Evolutionary conservation across 345 rosid genomes (phyloP).

Genomic region (Heritiera fomes): DNA sequence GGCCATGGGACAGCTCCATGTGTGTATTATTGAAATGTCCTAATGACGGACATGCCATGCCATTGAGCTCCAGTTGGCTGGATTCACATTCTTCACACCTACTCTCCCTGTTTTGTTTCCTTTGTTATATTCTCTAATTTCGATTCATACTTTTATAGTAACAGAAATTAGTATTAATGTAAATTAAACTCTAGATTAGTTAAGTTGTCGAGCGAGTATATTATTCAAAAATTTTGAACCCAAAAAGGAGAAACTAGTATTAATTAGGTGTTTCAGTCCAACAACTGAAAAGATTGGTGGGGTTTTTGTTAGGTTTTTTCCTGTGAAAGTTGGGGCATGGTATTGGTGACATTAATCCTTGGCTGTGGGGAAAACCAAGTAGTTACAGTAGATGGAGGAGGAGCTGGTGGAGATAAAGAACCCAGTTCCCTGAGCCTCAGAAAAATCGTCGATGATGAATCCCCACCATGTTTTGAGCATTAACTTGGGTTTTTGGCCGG

Average conservation of each 20-base stretch:
- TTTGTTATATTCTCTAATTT: neutral
- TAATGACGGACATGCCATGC: conserved; percentile 20
- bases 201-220: neutral
- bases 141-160: neutral
- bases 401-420: neutral
- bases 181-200: too few relatives aligned
- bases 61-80: neutral
- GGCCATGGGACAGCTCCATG: conserved; percentile 24
- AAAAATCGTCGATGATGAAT: neutral
- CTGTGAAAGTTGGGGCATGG: neutral
- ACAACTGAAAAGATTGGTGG: neutral
- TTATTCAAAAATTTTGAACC: neutral
- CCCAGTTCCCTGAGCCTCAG: neutral
- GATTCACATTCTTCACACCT: conserved; percentile 23
- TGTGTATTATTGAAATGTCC: conserved; percentile 24
- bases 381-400: neutral
- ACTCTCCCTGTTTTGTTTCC: neutral
- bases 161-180: neutral
- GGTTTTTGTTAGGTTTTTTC: neutral
- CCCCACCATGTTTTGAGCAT: neutral
- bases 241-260: neutral
- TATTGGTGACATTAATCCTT: neutral
- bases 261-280: neutral
- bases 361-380: neutral
- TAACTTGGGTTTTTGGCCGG: neutral